Conservation (phyloP, 2,329 filamentous ascomycete genomes). For the Paradendryphiella salina region DNA sequence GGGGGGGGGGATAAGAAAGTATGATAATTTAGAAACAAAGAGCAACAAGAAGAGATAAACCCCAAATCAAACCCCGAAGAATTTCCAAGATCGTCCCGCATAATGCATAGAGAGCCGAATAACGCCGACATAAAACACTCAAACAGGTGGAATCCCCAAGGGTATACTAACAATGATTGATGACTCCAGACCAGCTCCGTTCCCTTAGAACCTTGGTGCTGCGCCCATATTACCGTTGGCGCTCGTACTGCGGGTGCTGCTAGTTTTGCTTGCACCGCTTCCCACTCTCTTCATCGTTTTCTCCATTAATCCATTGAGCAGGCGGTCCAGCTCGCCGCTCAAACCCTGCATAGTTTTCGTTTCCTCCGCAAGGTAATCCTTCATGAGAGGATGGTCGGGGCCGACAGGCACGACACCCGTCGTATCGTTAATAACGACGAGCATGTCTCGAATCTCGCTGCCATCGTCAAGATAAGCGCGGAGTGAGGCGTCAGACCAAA, state of each 20-base stretch:
- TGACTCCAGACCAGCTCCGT: neutral
- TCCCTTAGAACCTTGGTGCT: slow-evolving; percentile 4
- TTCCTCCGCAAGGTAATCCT: slow-evolving; percentile 81
- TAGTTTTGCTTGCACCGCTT: slow-evolving; percentile 17
- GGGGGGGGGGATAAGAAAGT: no score
- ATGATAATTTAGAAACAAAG: no score
- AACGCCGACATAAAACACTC: neutral
- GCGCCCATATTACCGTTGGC: slow-evolving; percentile 13
- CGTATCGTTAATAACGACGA: slow-evolving; percentile 92
- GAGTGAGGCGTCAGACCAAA: slow-evolving; percentile 86
- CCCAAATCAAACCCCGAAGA: neutral
- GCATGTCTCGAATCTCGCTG: slow-evolving; percentile 83
- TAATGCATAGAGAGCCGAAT: neutral
- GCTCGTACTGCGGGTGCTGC: slow-evolving; percentile 11
- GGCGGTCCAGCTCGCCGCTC: slow-evolving; percentile 83
- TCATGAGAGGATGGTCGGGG: slow-evolving; percentile 82
- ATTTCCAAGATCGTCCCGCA: slow-evolving; percentile 2
- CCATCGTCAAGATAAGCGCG: slow-evolving; percentile 90
- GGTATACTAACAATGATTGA: slow-evolving; percentile 12
- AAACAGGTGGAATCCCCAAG: neutral
- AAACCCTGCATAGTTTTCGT: slow-evolving; percentile 85
- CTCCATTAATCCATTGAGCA: slow-evolving; percentile 78
- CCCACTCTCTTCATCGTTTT: slow-evolving; percentile 45
- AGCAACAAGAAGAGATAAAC: neutral
- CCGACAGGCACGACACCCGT: slow-evolving; percentile 77